A percentile compares a stretch with the other conserved stretches of the same genome.
Conservation (phyloP, 2,329 filamentous ascomycete genomes). For the Epichloe sp. region DNA sequence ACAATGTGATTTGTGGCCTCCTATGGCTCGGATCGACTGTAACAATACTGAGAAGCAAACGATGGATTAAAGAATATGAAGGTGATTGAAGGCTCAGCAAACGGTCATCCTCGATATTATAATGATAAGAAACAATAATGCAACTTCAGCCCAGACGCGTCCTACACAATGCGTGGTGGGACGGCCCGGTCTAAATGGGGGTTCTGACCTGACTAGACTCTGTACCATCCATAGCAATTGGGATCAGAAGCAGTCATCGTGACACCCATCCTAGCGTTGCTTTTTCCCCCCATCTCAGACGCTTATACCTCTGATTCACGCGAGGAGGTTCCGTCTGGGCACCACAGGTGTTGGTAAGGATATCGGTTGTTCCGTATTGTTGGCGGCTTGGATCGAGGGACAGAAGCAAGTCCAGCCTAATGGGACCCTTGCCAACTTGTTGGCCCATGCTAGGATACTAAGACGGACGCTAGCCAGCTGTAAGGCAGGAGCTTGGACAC, state of each 20-base stretch:
- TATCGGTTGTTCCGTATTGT: neutral
- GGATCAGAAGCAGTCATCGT: neutral
- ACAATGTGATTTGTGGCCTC: neutral
- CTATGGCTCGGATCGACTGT: neutral
- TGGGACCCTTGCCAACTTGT: neutral
- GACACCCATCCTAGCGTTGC: constrained; percentile 4
- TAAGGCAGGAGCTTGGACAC: neutral
- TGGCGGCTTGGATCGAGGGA: neutral
- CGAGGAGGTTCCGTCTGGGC: neutral
- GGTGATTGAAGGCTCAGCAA: neutral
- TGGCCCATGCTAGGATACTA: neutral
- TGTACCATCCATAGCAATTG: neutral
- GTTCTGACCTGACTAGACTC: neutral
- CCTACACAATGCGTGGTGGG: neutral
- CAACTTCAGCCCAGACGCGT: neutral
- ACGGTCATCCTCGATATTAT: neutral
- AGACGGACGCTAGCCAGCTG: neutral
- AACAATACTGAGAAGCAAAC: neutral
- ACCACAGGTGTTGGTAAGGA: neutral
- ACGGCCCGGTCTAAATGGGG: constrained; percentile 2
- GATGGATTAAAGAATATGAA: neutral
- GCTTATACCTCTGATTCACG: constrained; percentile 6
- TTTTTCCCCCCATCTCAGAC: constrained; percentile 9
- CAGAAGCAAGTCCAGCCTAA: neutral
- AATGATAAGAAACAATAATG: neutral